Evolutionary conservation across 345 rosid species (phyloP).

Genomic region (Psidium friedrichsthalianum): DNA sequence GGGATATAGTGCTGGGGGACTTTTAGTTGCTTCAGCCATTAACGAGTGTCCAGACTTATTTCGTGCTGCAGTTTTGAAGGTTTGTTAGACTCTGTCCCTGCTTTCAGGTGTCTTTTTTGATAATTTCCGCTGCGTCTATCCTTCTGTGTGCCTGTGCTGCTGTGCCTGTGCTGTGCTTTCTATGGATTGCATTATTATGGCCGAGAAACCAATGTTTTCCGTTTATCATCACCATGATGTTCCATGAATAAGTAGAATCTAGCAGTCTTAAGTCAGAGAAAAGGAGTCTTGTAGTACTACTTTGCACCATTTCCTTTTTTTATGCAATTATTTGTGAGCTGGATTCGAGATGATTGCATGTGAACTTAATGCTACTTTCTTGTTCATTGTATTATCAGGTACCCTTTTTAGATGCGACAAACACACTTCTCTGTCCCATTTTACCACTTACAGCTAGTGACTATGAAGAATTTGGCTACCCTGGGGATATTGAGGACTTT

Average conservation of each 20-base stretch:
- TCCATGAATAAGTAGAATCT: background rate
- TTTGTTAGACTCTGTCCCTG: background rate
- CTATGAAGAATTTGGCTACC: constrained; percentile 89
- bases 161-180: background rate
- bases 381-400: constrained; percentile 29
- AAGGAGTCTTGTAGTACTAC: background rate
- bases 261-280: background rate
- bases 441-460: constrained; percentile 69
- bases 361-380: background rate
- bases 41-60: constrained; percentile 57
- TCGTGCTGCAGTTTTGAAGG: constrained; percentile 83
- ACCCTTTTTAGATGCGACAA: constrained; percentile 86
- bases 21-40: constrained; percentile 86
- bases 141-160: background rate
- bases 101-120: background rate
- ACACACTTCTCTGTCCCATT: constrained; percentile 72
- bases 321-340: background rate
- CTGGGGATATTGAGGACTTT: constrained; percentile 70
- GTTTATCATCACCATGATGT: background rate
- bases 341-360: background rate
- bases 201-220: background rate
- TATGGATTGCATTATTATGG: background rate
- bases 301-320: background rate
- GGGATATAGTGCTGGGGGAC: constrained; percentile 96
- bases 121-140: background rate